Evolutionary conservation across 2,329 filamentous ascomycete species (phyloP).

Genomic region (Nemania diffusa): DNA sequence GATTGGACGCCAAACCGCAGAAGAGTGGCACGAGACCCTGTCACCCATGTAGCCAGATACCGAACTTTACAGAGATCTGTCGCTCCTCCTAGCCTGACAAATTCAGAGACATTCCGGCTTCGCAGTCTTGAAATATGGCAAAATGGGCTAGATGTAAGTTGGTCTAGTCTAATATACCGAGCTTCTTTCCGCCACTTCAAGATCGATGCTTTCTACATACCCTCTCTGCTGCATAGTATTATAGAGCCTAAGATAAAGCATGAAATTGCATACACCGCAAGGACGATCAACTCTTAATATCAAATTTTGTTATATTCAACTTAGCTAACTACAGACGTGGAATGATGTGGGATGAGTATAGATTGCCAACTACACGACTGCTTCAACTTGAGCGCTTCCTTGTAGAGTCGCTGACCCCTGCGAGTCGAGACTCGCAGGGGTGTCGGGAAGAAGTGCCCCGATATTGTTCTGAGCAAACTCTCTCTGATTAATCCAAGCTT

Average conservation of each 20-base stretch:
- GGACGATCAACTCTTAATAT: too few species aligned
- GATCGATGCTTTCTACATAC: background rate
- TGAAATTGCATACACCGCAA: background rate
- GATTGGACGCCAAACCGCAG: background rate
- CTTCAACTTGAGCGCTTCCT: background rate
- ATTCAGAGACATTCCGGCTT: background rate
- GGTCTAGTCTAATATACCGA: background rate
- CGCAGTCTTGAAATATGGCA: background rate
- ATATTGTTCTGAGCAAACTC: background rate
- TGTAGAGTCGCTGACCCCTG: background rate
- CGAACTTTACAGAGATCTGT: background rate
- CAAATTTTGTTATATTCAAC: too few species aligned
- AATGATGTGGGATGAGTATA: too few species aligned
- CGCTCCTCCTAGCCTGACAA: background rate
- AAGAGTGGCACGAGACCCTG: background rate
- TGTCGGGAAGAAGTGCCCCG: background rate
- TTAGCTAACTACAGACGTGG: too few species aligned
- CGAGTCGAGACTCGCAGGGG: background rate
- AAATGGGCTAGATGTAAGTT: background rate
- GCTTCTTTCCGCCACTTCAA: too few species aligned
- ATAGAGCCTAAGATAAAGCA: background rate
- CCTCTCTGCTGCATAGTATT: background rate
- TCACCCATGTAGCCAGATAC: background rate
- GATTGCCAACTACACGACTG: background rate
- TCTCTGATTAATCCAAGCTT: slow-evolving; percentile 17